Evolutionary conservation across 257 asterid species (phyloP).

Genomic region (Nicotiana knightiana): DNA sequence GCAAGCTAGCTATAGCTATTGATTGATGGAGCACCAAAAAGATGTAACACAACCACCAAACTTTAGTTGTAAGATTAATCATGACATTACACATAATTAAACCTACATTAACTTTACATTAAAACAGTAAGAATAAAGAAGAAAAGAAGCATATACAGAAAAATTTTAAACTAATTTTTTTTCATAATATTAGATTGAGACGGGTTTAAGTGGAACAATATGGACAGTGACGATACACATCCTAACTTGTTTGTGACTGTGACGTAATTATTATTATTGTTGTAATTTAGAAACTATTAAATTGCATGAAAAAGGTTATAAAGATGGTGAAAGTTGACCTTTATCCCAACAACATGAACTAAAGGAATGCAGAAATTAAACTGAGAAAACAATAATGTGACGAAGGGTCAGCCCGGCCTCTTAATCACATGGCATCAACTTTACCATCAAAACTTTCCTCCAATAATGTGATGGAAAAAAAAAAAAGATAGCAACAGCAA

Average conservation of each 20-base stretch:
- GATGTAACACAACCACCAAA: slow-evolving; percentile 5
- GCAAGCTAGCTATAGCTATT: slow-evolving; percentile 1
- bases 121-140: too few species aligned
- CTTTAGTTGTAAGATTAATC: slow-evolving; percentile 5
- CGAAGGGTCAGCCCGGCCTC: too few species aligned
- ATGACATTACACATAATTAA: slow-evolving; percentile 3
- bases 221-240: too few species aligned
- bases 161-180: background rate
- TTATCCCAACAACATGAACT: background rate
- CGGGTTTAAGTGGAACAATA: too few species aligned
- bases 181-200: too few species aligned
- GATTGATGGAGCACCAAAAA: slow-evolving; percentile 7
- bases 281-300: background rate
- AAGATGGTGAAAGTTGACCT: background rate
- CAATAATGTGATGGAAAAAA: background rate
- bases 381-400: background rate
- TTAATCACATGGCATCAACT: too few species aligned
- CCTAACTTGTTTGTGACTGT: too few species aligned
- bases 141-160: too few species aligned
- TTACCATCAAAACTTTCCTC: too few species aligned
- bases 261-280: too few species aligned
- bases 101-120: background rate
- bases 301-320: background rate
- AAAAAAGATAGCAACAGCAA: background rate
- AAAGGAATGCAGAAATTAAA: background rate